Base-by-base conservation (phyloP, 768 basidiomycete genomes). In the Saitozyma podzolica region DNA sequence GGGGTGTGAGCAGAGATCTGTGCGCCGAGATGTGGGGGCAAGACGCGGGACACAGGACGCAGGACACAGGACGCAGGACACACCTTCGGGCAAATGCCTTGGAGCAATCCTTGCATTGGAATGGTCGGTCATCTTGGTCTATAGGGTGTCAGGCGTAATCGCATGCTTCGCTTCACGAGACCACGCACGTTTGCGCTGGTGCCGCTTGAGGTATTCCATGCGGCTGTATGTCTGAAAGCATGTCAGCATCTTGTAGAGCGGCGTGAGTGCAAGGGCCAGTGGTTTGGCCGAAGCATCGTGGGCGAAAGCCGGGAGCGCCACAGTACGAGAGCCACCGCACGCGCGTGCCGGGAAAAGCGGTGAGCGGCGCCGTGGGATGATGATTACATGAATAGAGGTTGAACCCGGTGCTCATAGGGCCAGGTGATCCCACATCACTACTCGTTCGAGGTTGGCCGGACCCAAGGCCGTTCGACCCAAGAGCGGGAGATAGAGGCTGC, bases 71-170 rank as follows among this genome's bases (percentile, higher is more conserved):
- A 9, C 19, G 16, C 20, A 14, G 14, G 9, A 57, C 72, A 52
- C 40, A 78, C 80, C 80, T 80, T 67, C 80, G 53, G 6, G 80
- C 80, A 57, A 80, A 81, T 13, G 75, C 69, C 59, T 81, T 81
- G 9, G 69, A 62, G 55, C 80, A 81, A 45, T 78, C 72, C 60
- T 67, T 68, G 54, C 80, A 81, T 47, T 62, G 62, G 63, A 81
- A 81, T 6, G 80, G 80, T 51, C 78, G 64, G n/a, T 69, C 76
- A 54, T 80, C 79, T 54, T 77, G 73, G 52, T 81, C 80, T 81
- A 60, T 49, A 52, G 29, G 29, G 45, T 20, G 40, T 52, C 40
- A 37, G 29, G 29, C 29, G 52, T 47, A 47, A 47, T 47, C 39
- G 9, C 13, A 29, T 42, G 42, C 9, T n/a, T 17, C 48, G 37